Percentiles rank a stretch among this genome's conserved stretches.
Evolutionary conservation across 805 yeast genomes (phyloP).

Genomic region (Saccharomycopsis sp.): DNA sequence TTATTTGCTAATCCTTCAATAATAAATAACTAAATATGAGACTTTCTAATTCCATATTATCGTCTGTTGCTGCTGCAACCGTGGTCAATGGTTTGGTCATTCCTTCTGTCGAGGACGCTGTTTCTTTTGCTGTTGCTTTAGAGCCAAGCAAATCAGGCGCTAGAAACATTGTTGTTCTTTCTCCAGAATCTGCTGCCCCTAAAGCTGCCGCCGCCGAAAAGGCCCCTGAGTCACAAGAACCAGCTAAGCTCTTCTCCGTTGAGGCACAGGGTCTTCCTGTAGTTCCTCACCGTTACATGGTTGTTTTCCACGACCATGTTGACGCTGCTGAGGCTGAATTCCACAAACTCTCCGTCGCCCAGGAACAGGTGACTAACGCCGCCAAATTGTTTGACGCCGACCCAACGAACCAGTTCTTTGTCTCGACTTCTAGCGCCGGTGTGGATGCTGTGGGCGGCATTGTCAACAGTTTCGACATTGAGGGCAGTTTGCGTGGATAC

Average conservation of each 20-base stretch:
- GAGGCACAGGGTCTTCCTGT: slow-evolving; percentile 38
- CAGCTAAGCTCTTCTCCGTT: slow-evolving; percentile 44
- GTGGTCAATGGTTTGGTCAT: slow-evolving; percentile 51
- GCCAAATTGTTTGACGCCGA: slow-evolving; percentile 31
- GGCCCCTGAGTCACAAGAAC: slow-evolving; percentile 24
- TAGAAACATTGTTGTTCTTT: slow-evolving; percentile 4
- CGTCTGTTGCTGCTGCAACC: slow-evolving; percentile 25
- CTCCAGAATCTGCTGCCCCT: slow-evolving; percentile 11
- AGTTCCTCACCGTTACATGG: slow-evolving; percentile 73
- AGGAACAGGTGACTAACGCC: slow-evolving; percentile 42
- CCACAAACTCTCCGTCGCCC: slow-evolving; percentile 64
- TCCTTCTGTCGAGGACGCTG: slow-evolving; percentile 43
- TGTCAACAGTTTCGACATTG: slow-evolving; percentile 52
- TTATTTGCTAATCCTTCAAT: neutral
- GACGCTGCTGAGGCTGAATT: slow-evolving; percentile 45
- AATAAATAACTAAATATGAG: slow-evolving; percentile 19
- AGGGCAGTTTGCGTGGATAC: slow-evolving; percentile 62
- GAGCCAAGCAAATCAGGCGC: slow-evolving; percentile 21
- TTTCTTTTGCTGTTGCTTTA: slow-evolving; percentile 31
- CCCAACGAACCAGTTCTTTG: slow-evolving; percentile 35
- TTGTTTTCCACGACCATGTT: slow-evolving; percentile 70
- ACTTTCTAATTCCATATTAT: slow-evolving; percentile 20
- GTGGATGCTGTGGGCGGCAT: slow-evolving; percentile 20
- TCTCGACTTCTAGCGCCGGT: slow-evolving; percentile 25
- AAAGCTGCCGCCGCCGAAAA: slow-evolving; percentile 20